Evolutionary conservation across 805 yeast genomes (phyloP), one percentile per base, ranked within the genome.

Genomic region (Candida maris): DNA sequence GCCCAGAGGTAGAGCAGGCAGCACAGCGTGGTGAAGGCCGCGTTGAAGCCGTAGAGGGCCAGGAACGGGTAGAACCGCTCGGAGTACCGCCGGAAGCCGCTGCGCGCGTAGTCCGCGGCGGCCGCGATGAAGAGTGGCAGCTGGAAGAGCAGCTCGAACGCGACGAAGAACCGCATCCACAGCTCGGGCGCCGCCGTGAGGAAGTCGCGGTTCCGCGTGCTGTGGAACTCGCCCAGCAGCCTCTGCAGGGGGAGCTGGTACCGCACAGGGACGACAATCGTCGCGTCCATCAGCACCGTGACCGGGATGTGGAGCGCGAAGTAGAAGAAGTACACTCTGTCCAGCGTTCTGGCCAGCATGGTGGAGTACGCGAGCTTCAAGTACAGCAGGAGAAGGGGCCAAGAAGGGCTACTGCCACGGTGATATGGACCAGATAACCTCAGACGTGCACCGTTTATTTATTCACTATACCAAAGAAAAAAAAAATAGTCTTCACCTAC

Each of bases 41-140:
- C 97, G 52, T 86, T 87, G 49, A 84, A 72, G 3, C 91, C 96
- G 58, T 93, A 91, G 5, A 80, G 51, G 10, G 76, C 62, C 46
- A 81, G 57, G 54, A 17, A 38, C 6, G 53, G 53, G 35, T 46
- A 45, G 15, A 41, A 19, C 8, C 27, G 56, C 45, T 35, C 52
- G 40, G 44, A 59, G 44, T 36, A 56, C 14, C 35, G 30, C 28
- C 36, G 30, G 18, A 28, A 28, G 7, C 35, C 32, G 30, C 47
- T 49, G 19, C 30, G 38, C 5, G 39, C 15, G 37, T 52, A 59
- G 31, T 54, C 40, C n/a, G 39, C 48, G 1, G 70, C 67, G 9
- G 71, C 77, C 10, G 62, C 44, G 29, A 77, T 51, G 59, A 93
- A 93, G 19, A 85, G 66, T 1, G 98, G 98, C 34, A 85, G 56